Percentiles rank a stretch among this genome's conserved stretches.
Evolutionary conservation across 331 rosid genomes (phyloP).

Genomic region (Quercus tomentella): DNA sequence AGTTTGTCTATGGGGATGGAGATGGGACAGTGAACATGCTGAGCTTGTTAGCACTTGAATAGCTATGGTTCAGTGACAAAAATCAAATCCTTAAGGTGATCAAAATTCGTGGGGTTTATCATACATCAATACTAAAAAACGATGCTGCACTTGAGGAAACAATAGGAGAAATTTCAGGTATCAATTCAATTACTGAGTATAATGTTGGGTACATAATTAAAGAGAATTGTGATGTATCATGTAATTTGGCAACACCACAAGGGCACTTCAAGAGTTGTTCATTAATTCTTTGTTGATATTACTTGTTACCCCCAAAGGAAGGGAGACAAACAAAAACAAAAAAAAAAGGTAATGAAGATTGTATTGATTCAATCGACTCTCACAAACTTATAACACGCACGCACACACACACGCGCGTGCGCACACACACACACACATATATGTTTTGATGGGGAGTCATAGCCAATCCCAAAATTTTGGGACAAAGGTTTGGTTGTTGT

Average conservation of each 20-base stretch:
- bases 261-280: not conserved
- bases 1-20: conserved; percentile 65
- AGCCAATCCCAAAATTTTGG: too few relatives aligned
- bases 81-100: conserved; percentile 48
- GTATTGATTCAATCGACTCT: too few relatives aligned
- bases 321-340: too few relatives aligned
- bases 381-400: too few relatives aligned
- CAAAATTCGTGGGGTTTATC: conserved; percentile 54
- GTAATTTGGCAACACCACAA: not conserved
- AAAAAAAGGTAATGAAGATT: too few relatives aligned
- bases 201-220: not conserved
- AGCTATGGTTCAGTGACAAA: conserved; percentile 40
- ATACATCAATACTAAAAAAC: conserved; percentile 47
- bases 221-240: not conserved
- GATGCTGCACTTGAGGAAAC: conserved; percentile 46
- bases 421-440: too few relatives aligned
- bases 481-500: too few relatives aligned
- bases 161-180: conserved; percentile 30
- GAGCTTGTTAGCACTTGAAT: conserved; percentile 64
- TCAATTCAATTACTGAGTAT: conserved; percentile 29
- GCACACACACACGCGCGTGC: rapidly evolving
- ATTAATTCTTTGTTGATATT: not conserved
- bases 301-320: too few relatives aligned
- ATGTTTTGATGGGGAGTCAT: too few relatives aligned
- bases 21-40: conserved; percentile 84